Evolutionary conservation across 257 asterid species (phyloP), one percentile per base, ranked within the genome.

Genomic region (Ballota nigra): DNA sequence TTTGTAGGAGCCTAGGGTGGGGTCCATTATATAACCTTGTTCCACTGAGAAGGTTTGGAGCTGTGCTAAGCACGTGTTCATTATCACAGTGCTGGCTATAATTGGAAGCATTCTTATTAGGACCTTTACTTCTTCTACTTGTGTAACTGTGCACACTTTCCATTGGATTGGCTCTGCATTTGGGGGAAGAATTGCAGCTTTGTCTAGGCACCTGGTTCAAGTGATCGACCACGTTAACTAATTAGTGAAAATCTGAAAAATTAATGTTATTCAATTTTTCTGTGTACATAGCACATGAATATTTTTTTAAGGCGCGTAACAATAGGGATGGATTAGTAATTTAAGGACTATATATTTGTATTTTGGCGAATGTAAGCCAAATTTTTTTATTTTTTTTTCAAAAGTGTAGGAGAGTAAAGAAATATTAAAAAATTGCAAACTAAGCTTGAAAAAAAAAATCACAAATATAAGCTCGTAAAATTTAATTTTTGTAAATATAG

Each of bases 51-150:
- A 87, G 22, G 96, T 90, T 52, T 90, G 96, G 20, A 90, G 95
- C 22, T 90, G 96, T 0, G 96, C 91, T 41, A 86, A 18, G 75
- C 95, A 87, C 12, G 95, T 90, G 89, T 86, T 88, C 86, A 90
- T 78, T 56, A 90, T 69, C 59, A 90, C 85, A 49, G 96, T 90
- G 86, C 96, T 85, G 33, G 56, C 87, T 24, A 90, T 78, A 45
- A 88, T 90, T 6, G 97, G 97, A 0, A 84, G 6, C 96, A 89
- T 89, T 63, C 96, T 77, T 26, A 78, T 72, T 2, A 90, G 71
- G 29, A 88, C 64, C 61, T 90, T 90, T 3, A 85, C 91, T 73
- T 90, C 96, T 73, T 90, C 97, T 0, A 86, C 83, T 63, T 90
- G 88, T 1, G 90, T 88, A 23, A 88, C 85, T 3, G 90, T 85